Conservation (phyloP, 495 filamentous ascomycete genomes). For the Aspergillus sclerotiicarbonarius region DNA sequence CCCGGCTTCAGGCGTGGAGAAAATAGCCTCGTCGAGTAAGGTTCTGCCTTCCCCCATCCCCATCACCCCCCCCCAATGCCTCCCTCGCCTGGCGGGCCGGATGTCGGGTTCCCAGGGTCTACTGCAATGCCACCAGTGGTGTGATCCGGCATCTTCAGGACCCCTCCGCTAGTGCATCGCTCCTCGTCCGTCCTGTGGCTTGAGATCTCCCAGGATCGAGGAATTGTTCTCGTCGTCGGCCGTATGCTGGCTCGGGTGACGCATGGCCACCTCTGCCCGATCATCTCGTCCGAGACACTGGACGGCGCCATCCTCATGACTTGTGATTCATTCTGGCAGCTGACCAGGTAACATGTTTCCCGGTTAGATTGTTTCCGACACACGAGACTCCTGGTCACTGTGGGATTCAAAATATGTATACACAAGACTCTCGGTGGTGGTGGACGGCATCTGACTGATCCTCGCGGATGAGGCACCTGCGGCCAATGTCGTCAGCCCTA, state of each 20-base stretch:
- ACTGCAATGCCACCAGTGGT: slow-evolving; percentile 18
- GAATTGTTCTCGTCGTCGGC: background rate
- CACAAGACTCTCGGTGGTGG: background rate
- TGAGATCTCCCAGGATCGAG: background rate
- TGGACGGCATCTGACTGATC: background rate
- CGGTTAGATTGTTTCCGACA: background rate
- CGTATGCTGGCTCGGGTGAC: background rate
- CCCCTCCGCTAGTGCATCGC: background rate
- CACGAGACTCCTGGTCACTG: background rate
- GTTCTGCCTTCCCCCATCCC: slow-evolving; percentile 9
- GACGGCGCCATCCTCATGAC: background rate
- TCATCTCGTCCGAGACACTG: slow-evolving; percentile 4
- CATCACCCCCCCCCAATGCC: background rate
- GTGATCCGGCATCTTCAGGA: slow-evolving; percentile 17
- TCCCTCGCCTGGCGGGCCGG: slow-evolving; percentile 12
- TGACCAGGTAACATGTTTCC: slow-evolving; percentile 8
- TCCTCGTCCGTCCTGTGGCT: background rate
- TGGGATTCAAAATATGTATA: background rate
- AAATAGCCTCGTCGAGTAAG: slow-evolving; percentile 16
- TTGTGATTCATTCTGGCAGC: background rate
- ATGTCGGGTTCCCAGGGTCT: slow-evolving; percentile 14
- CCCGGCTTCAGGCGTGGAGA: background rate
- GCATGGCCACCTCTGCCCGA: background rate
- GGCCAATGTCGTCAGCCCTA: background rate
- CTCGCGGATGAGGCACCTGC: background rate